Evolutionary conservation across 257 asterid genomes (phyloP).

Genomic region (Rehmannia glutinosa): DNA sequence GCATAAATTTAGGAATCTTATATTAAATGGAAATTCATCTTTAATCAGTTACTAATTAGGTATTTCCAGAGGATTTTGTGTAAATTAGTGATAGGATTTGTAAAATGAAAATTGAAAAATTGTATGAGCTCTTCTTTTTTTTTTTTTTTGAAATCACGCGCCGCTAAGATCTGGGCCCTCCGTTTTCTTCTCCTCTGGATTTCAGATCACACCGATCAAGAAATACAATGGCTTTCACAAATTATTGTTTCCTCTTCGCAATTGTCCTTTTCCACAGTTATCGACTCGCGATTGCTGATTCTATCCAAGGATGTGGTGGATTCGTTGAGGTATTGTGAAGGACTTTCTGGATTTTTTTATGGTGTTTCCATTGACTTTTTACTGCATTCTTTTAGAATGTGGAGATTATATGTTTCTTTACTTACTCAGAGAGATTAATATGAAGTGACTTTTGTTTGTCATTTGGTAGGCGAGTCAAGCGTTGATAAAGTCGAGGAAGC

Average conservation of each 20-base stretch:
- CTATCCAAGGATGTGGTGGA: constrained; percentile 97
- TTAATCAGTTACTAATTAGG: too few relatives aligned
- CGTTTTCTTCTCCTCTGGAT: too few relatives aligned
- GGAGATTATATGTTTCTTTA: not conserved
- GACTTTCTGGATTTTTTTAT: not conserved
- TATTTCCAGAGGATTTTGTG: too few relatives aligned
- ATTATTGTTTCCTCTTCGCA: constrained; percentile 14
- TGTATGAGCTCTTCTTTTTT: too few relatives aligned
- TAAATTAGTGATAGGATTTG: too few relatives aligned
- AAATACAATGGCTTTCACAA: constrained; percentile 30
- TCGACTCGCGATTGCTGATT: constrained; percentile 45
- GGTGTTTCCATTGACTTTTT: not conserved
- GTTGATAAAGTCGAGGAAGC: constrained; percentile 79
- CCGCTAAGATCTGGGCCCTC: too few relatives aligned
- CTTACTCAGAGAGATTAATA: not conserved
- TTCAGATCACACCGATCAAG: constrained; percentile 17
- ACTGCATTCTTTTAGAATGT: not conserved
- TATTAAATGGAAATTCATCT: too few relatives aligned
- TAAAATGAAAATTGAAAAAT: too few relatives aligned
- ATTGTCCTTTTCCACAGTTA: constrained; percentile 22
- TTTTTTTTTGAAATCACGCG: too few relatives aligned
- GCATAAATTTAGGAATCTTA: too few relatives aligned
- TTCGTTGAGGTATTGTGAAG: constrained; percentile 68
- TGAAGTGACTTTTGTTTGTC: constrained; percentile 1
- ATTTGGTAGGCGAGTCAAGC: constrained; percentile 65